Evolutionary conservation across 169 alveolate genomes (phyloP).

Genomic region (Eimeria maxima): DNA sequence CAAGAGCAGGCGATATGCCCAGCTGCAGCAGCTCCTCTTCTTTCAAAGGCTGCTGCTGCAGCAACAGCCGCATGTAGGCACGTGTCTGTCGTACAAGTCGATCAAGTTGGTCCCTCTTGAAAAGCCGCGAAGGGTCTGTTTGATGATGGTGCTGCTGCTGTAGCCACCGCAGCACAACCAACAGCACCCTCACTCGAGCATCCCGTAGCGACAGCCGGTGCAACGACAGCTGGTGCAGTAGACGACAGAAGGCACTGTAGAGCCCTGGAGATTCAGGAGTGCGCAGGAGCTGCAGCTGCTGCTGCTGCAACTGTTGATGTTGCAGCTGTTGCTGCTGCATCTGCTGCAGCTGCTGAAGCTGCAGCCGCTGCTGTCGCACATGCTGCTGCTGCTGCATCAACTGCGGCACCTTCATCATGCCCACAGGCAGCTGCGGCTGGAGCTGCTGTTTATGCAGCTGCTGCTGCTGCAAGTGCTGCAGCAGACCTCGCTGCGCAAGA

Average conservation of each 20-base stretch:
- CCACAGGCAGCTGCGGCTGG: slow-evolving; percentile 31
- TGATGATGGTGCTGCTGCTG: slow-evolving; percentile 85
- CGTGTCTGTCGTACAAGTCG: slow-evolving; percentile 84
- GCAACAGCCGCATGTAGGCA: slow-evolving; percentile 86
- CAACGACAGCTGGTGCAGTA: slow-evolving; percentile 72
- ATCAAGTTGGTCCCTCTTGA: slow-evolving; percentile 83
- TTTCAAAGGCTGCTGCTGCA: slow-evolving; percentile 80
- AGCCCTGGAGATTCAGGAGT: slow-evolving; percentile 44
- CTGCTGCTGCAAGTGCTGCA: slow-evolving; percentile 76
- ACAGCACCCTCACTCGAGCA: slow-evolving; percentile 85
- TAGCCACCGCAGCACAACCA: slow-evolving; percentile 87
- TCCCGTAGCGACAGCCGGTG: slow-evolving; percentile 84
- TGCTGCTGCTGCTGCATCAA: slow-evolving; percentile 60
- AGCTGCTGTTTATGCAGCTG: slow-evolving; percentile 64
- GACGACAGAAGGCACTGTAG: slow-evolving; percentile 76
- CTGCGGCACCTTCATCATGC: slow-evolving; percentile 31
- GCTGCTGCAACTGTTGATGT: slow-evolving; percentile 51
- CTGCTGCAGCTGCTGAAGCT: slow-evolving; percentile 72
- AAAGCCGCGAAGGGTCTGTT: slow-evolving; percentile 78
- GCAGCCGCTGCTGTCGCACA: slow-evolving; percentile 73
- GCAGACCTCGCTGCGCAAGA: slow-evolving; percentile 32
- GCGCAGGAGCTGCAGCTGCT: slow-evolving; percentile 71
- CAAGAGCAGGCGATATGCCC: slow-evolving; percentile 68
- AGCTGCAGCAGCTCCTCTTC: slow-evolving; percentile 75
- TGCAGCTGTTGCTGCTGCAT: background rate